Evolutionary conservation across 2,329 filamentous ascomycete genomes (phyloP).

Genomic region (Ambrosiella beaveri): DNA sequence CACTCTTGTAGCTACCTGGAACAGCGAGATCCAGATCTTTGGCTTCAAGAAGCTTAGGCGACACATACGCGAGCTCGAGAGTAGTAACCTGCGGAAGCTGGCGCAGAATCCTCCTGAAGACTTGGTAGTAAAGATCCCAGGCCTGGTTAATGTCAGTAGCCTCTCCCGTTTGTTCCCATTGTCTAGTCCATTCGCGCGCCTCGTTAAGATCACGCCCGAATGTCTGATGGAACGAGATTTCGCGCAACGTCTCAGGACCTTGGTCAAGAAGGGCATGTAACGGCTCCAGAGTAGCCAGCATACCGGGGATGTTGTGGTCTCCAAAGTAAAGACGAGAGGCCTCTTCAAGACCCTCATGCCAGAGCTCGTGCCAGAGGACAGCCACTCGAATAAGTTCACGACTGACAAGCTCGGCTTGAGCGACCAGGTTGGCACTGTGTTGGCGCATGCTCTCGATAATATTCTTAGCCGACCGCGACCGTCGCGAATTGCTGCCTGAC

Average conservation of each 20-base stretch:
- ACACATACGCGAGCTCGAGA: conserved; percentile 91
- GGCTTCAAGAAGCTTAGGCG: conserved; percentile 74
- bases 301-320: conserved; percentile 91
- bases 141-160: conserved; percentile 92
- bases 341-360: conserved; percentile 96
- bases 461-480: conserved; percentile 71
- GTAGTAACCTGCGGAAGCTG: conserved; percentile 86
- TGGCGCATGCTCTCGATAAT: conserved; percentile 98
- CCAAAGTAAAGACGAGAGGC: conserved; percentile 93
- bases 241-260: conserved; percentile 80
- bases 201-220: conserved; percentile 92
- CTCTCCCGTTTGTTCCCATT: conserved; percentile 77
- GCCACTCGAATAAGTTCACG: conserved; percentile 94
- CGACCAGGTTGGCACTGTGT: conserved; percentile 80
- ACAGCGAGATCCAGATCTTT: conserved; percentile 80
- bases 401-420: conserved; percentile 89
- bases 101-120: conserved; percentile 86
- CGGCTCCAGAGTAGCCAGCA: conserved; percentile 82
- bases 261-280: conserved; percentile 81
- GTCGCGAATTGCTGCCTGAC: conserved; percentile 61
- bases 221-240: conserved; percentile 93
- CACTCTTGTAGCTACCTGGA: conserved; percentile 83
- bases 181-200: conserved; percentile 86
- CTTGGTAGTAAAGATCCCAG: conserved; percentile 98
- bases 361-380: conserved; percentile 95